Conservation (phyloP, 176 grass and related monocot species). For the Hyparrhenia diplandra region DNA sequence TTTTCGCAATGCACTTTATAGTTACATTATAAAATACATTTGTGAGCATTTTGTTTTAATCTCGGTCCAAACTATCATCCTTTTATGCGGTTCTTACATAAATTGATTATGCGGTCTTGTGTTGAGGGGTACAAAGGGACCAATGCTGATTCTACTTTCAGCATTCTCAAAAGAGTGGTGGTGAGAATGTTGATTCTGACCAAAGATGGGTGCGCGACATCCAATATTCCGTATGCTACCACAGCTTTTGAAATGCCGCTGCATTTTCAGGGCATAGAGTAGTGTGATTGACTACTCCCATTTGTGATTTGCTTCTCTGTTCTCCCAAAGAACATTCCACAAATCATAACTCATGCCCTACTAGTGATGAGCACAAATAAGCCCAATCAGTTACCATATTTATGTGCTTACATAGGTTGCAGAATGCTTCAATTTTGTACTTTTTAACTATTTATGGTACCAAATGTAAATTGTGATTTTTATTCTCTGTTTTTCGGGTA, state of each 20-base stretch:
- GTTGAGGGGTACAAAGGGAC: conserved; percentile 85
- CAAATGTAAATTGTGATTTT: background rate
- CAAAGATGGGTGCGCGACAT: conserved; percentile 70
- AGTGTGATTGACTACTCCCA: background rate
- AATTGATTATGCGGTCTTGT: too few relatives aligned
- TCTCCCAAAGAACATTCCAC: background rate
- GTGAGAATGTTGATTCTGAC: conserved; percentile 35
- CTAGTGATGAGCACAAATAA: background rate
- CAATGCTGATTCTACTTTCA: conserved; percentile 68
- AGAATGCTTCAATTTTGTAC: background rate
- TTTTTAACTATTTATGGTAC: background rate
- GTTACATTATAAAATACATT: too few relatives aligned
- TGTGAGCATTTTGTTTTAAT: too few relatives aligned
- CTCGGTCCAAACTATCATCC: too few relatives aligned
- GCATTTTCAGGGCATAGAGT: background rate
- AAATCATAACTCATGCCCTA: background rate
- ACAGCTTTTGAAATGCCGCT: conserved; percentile 32
- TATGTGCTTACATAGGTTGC: background rate
- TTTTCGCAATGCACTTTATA: too few relatives aligned
- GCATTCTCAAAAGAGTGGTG: conserved; percentile 39
- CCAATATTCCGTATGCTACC: conserved; percentile 61
- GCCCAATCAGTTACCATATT: background rate
- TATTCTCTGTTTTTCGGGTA: background rate
- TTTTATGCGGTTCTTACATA: too few relatives aligned
- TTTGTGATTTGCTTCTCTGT: background rate